Evolutionary conservation across 306 rosid species (phyloP).

Genomic region (Inga leiocalycina): DNA sequence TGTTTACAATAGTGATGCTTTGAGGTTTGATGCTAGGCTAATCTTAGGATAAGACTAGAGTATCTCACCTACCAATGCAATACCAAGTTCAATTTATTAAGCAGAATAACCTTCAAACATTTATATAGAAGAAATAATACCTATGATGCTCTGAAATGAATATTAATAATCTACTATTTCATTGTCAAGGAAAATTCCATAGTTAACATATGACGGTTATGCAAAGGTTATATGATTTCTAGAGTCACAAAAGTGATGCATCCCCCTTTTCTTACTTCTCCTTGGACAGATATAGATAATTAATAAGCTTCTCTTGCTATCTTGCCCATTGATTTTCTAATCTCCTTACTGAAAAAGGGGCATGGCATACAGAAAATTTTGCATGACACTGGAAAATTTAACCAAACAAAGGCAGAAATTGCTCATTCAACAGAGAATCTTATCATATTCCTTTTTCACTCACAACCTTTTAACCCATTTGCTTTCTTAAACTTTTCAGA

Average conservation of each 20-base stretch:
- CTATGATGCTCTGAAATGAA: background rate
- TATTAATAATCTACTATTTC: background rate
- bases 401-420: constrained; percentile 1
- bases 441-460: background rate
- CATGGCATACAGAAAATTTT: background rate
- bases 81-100: background rate
- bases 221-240: background rate
- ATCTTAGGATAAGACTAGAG: background rate
- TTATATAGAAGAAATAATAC: background rate
- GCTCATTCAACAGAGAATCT: constrained; percentile 1
- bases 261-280: background rate
- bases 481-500: background rate
- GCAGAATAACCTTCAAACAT: background rate
- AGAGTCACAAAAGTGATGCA: background rate
- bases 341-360: background rate
- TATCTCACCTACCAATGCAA: background rate
- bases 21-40: background rate
- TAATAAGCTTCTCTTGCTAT: background rate
- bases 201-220: background rate
- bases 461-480: background rate
- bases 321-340: background rate
- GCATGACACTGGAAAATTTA: background rate
- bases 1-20: background rate
- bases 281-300: background rate
- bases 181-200: background rate